Conservation (phyloP, 2,329 filamentous ascomycete species). For the Neurospora crassa region DNA sequence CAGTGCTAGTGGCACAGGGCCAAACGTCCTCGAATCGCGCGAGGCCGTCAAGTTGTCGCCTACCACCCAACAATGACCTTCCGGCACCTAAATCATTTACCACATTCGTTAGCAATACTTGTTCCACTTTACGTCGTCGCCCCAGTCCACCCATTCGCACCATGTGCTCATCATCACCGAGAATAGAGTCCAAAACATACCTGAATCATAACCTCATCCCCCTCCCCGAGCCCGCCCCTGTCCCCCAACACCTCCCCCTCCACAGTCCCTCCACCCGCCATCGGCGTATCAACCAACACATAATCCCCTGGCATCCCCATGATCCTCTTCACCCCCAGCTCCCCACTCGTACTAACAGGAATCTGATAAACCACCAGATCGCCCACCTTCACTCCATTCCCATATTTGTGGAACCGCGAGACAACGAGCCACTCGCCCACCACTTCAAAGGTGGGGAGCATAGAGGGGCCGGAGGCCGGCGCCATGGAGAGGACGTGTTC, state of each 20-base stretch:
- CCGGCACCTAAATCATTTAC: constrained; percentile 54
- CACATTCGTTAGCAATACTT: constrained; percentile 2
- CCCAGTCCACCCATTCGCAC: neutral
- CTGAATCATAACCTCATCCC: constrained; percentile 49
- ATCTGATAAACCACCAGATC: constrained; percentile 75
- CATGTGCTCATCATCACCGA: neutral
- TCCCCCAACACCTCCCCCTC: constrained; percentile 21
- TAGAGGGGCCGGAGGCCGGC: constrained; percentile 63
- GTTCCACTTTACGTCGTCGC: constrained; percentile 7
- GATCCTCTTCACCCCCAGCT: constrained; percentile 68
- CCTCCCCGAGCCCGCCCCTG: constrained; percentile 16
- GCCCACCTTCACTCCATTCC: constrained; percentile 59
- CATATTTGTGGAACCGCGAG: constrained; percentile 57
- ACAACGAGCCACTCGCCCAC: constrained; percentile 60
- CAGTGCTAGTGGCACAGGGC: constrained; percentile 75
- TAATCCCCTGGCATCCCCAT: constrained; percentile 69
- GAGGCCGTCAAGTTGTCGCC: constrained; percentile 84
- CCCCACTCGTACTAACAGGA: constrained; percentile 46
- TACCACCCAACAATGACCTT: constrained; percentile 83
- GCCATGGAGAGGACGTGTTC: constrained; percentile 55
- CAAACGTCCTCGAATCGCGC: constrained; percentile 77
- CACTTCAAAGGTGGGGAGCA: constrained; percentile 75
- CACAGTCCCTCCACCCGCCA: constrained; percentile 20
- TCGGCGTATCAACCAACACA: constrained; percentile 55
- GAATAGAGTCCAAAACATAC: constrained; percentile 29